Conservation (phyloP, 306 rosid genomes). For the Cyamopsis tetragonoloba region DNA sequence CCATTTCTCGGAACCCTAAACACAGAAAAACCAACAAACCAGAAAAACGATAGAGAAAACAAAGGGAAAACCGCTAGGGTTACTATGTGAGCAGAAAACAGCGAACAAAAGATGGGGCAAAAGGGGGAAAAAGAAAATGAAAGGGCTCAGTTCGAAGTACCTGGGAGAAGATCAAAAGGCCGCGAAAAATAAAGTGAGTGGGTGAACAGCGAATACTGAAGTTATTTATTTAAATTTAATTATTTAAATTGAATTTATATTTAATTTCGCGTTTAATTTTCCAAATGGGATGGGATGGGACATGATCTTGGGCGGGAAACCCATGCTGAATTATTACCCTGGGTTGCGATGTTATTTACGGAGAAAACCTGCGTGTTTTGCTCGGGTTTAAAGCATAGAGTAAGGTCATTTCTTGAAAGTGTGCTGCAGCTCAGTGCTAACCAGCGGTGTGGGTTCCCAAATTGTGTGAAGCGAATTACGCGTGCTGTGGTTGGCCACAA, state of each 20-base stretch:
- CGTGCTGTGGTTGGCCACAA: not conserved
- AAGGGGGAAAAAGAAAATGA: not conserved
- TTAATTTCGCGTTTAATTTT: not conserved
- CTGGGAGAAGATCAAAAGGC: conserved; percentile 24
- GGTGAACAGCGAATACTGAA: too few species aligned
- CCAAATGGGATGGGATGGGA: not conserved
- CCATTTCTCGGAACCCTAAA: conserved; percentile 52
- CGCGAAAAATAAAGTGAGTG: not conserved
- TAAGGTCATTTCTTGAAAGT: not conserved
- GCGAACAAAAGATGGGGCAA: not conserved
- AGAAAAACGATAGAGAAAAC: not conserved
- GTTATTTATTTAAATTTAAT: too few species aligned
- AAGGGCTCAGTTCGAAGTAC: not conserved
- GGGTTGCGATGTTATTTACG: conserved; percentile 25
- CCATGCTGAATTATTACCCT: not conserved
- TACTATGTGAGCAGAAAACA: not conserved
- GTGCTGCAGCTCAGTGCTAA: not conserved
- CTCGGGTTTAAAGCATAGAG: not conserved
- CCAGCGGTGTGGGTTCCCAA: not conserved
- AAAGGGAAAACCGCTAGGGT: conserved; percentile 2
- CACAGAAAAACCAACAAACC: not conserved
- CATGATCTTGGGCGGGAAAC: conserved; percentile 61
- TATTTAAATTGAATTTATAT: too few species aligned
- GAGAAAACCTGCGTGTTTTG: not conserved
- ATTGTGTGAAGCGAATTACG: not conserved